A percentile compares a stretch with the other conserved stretches of the same genome.
Evolutionary conservation across 2,329 filamentous ascomycete genomes (phyloP).

Genomic region (Colletotrichum somersetense): DNA sequence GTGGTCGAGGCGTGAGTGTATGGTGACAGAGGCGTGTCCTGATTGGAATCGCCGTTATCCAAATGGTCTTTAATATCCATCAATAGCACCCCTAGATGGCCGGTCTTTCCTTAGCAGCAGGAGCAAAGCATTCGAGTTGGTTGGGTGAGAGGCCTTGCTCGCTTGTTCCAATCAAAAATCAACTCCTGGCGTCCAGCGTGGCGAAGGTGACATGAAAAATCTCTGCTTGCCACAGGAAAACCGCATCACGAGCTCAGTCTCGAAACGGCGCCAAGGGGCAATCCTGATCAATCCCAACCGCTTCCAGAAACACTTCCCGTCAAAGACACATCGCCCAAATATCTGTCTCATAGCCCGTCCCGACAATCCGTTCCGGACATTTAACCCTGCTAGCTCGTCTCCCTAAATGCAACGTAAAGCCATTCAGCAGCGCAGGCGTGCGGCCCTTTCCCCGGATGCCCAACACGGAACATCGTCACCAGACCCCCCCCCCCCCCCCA

Average conservation of each 20-base stretch:
- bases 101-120: not conserved
- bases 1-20: not conserved
- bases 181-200: conserved; percentile 5
- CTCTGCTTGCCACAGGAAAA: conserved; percentile 13
- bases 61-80: not conserved
- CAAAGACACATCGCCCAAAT: not conserved
- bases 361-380: conserved; percentile 15
- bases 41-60: not conserved
- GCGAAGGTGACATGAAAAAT: conserved; percentile 10
- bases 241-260: conserved; percentile 20
- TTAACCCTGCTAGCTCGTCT: no score
- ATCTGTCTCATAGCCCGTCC: conserved; percentile 10
- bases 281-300: conserved; percentile 1
- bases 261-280: conserved; percentile 10
- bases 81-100: not conserved
- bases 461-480: conserved; percentile 23
- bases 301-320: not conserved
- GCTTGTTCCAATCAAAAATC: conserved; percentile 3
- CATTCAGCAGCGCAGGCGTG: not conserved
- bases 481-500: conserved; percentile 7
- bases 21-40: not conserved
- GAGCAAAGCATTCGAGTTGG: not conserved
- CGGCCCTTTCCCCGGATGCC: conserved; percentile 13
- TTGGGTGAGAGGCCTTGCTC: not conserved
- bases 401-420: not conserved